Evolutionary conservation across 2,329 filamentous ascomycete genomes (phyloP), one percentile per base, ranked within the genome.

Genomic region (Trichocomaceae sp.): DNA sequence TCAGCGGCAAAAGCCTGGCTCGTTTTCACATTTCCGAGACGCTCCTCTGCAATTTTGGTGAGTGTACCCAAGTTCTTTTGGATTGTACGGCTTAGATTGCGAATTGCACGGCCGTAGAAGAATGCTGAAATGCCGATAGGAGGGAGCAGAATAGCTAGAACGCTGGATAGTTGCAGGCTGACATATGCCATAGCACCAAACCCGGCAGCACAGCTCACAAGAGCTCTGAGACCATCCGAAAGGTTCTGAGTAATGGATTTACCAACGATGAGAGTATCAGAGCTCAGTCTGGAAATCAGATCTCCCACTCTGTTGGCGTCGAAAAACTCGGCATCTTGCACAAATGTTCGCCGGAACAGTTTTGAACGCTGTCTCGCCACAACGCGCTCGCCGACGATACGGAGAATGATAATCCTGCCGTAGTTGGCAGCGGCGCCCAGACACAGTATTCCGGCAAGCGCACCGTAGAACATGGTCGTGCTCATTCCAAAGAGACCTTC

Each of bases 251-350:
- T 99, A 61, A 99, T 96, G 65, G 90, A 96, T 74, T 99, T 99
- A 67, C 92, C 93, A 53, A 99, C 93, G 66, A 99, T 95, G 66
- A 97, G 90, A 0, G 93, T 96, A 70, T 99, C 95, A 2, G 91
- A 95, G 65, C 92, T 91, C 46, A 99, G 83, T 37, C 95, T 86
- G 37, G 92, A 97, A 66, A 99, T 96, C 63, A 99, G 77, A 69
- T 99, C 93, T 69, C 93, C 93, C 23, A 96, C 91, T 23, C 93
- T 83, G 74, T 99, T 99, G 39, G 93, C 93, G 69, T 99, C 93
- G 67, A 99, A 99, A 75, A 99, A 99, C 66, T 97, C 93, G 56
- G 93, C 93, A 70, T 99, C 93, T 70, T 99, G 93, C n/a, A 93
- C 81, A 63, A 95, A 95, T 0, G 93, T 99, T 60, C 87, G 84